Evolutionary conservation across 352 stramenopile species (phyloP), one percentile per base, ranked within the genome.

Genomic region (Globisporangium sylvaticum): DNA sequence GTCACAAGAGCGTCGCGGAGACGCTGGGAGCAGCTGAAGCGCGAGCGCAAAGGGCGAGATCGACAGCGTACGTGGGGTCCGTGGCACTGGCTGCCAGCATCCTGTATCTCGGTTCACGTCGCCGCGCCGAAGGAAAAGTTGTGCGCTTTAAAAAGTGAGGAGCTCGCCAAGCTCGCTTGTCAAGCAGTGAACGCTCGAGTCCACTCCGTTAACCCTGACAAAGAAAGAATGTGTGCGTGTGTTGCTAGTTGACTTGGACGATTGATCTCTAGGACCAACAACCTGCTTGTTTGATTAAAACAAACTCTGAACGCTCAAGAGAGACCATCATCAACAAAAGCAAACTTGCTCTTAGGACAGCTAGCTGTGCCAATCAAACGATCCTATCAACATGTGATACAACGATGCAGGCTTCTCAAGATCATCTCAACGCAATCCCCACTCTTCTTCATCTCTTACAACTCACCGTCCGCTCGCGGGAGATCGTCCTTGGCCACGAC

Each of bases 401-500:
- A 22, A 50, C 7, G 6, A 10, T 7, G 18, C 42, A 22, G 6
- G 18, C 18, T n/a, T n/a, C 15, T 46, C 34, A 42, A 15, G 9
- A 15, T 42, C 34, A 42, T 39, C 34, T 20, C 48, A 55, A 8
- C 46, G 25, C 1, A 4, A 12, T 24, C 50, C 6, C 10, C 2
- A 24, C 50, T 6, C 50, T 27, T 62, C 31, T 10, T 22, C 56
- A 52, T 9, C 24, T 24, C 12, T 46, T 50, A 62, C 22, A 52
- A 27, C 57, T 62, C 31, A 14, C 27, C 52, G 20, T 58, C 61
- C 6, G 25, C 52, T 32, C 59, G 50, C 8, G 60, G 60, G 31
- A 71, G 39, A 25, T 67, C 66, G 58, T 85, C 70, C 63, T 69
- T 77, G 31, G 70, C 71, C 14, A 92, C 80, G 62, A 90, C 69